phyloP scores from a whole-genome alignment of 2,329 filamentous ascomycete species.

The Fusarium poae region DNA sequence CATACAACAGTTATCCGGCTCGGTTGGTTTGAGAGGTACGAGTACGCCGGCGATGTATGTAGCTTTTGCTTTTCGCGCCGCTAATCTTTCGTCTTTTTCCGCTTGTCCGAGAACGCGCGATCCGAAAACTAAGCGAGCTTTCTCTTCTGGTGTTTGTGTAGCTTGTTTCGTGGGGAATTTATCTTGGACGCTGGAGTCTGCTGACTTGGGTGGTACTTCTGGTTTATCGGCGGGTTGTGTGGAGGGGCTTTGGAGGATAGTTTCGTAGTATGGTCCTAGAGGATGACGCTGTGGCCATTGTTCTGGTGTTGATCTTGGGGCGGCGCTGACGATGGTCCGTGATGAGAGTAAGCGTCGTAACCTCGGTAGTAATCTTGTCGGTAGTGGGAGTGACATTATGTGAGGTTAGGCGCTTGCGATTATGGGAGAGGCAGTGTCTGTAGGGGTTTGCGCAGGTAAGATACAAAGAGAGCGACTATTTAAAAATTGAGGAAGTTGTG shows the following conservation, averaged over 20 bases:
- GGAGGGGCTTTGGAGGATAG: constrained; percentile 63
- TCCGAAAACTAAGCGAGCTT: constrained; percentile 81
- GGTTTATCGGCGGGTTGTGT: constrained; percentile 57
- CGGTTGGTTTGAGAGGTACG: constrained; percentile 85
- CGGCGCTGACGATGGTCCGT: constrained; percentile 50
- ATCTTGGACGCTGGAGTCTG: constrained; percentile 45
- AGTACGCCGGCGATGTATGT: constrained; percentile 80
- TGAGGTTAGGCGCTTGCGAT: background rate
- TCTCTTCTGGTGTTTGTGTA: constrained; percentile 63
- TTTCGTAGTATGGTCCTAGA: constrained; percentile 70
- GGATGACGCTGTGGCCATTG: constrained; percentile 59
- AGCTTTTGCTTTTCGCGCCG: constrained; percentile 69
- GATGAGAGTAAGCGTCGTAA: constrained; percentile 49
- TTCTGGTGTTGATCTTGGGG: constrained; percentile 40
- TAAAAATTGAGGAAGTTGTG: constrained; percentile 22
- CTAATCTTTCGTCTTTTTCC: constrained; percentile 72
- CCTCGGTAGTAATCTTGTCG: constrained; percentile 50
- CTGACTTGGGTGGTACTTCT: constrained; percentile 59
- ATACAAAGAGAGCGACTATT: background rate
- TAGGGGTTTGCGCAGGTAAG: fast-evolving
- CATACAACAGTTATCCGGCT: constrained; percentile 99
- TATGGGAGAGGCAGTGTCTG: background rate
- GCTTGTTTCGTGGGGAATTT: constrained; percentile 36
- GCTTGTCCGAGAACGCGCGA: constrained; percentile 80
- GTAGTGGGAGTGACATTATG: constrained; percentile 53